Evolutionary conservation across 306 rosid species (phyloP), one percentile per base, ranked within the genome.

Genomic region (Quercus suber): DNA sequence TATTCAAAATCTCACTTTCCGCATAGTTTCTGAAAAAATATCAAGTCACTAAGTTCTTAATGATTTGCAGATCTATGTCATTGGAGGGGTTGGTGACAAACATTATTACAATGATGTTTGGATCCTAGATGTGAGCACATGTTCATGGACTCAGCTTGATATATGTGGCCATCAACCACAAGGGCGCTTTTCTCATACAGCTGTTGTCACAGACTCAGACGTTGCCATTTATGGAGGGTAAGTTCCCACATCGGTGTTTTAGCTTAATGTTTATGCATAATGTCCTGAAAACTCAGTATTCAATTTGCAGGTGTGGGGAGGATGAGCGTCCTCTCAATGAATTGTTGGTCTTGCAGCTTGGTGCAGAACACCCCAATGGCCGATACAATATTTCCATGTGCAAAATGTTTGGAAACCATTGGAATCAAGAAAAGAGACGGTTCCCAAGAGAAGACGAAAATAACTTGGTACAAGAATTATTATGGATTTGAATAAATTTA

Each of bases 41-140:
- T 14, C 15, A 55, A 19, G 65, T 15, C 21, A 25, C 37, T 15
- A 25, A n/a, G 15, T 18, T 84, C 23, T 79, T 49, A 19, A 45
- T 78, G 73, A 76, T 73, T 64, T 70, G 71, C 93, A 95, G 99
- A 85, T 91, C 8, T 93, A 89, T 75, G 81, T 95, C 64, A 85
- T 93, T 76, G 99, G 98, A 80, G 99, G 99, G 64, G 98, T 95
- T 27, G 99, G 99, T 81, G 94, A 93, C 78, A 91, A 90, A 80
- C 90, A 83, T 33, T 95, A 95, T 79, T 95, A 86, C 79, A 91
- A 86, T 57, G 99, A 95, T 83, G 89, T 86, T 7, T 95, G 99
- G 99, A 84, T 91, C 77, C 89, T 95, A 55, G 99, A 95, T 74
- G 81, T 91, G 78, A 78, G 81, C 82, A 86, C 88, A 65, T 90